Evolutionary conservation across 768 basidiomycete species (phyloP), one percentile per base, ranked within the genome.

Genomic region (Phaeolepiota aurea): DNA sequence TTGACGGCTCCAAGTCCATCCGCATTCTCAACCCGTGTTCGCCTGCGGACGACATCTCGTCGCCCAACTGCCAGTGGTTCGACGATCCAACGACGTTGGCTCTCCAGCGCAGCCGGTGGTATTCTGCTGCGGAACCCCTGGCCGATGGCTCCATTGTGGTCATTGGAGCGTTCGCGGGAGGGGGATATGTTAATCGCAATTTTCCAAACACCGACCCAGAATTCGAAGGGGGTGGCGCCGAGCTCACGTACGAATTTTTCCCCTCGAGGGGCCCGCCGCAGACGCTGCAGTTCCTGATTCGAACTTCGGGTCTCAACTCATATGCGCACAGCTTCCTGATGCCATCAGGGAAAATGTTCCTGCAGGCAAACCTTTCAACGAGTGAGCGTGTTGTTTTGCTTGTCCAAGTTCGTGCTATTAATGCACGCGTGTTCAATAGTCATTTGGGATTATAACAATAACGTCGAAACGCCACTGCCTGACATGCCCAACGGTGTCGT

Each of bases 231-330:
- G 79, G 79, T 25, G 84, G 74, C 9, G 82, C 87, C 7, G 85
- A 92, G 50, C 82, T 84, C 20, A 86, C 86, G 0, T 84, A 74
- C 54, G 89, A 91, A 63, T 87, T 89, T 58, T 92, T 71, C 61
- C 90, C 90, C 5, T 66, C 74, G 4, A 74, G 66, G 21, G 53
- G 59, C 7, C 47, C 56, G 5, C 72, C 73, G 2, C 66, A 69
- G 43, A 56, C 65, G 18, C 80, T 82, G 73, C 57, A 74, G 4
- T 88, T 89, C 66, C 68, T 88, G 66, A 61, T 72, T 45, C 61
- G 69, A 12, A 85, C 86, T 0, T 83, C 81, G 15, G 87, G 87
- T 31, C 68, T 88, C 31, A 89, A 89, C 56, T 67, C 84, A 1
- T 89, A 87, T 48, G 75, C 82, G 0, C 82, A 81, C 49, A 71